These are phyloP conservation scores for Trifolium subterraneum DNA, from an alignment of 306 rosid genomes.

Conservation along the genomic window DNA sequence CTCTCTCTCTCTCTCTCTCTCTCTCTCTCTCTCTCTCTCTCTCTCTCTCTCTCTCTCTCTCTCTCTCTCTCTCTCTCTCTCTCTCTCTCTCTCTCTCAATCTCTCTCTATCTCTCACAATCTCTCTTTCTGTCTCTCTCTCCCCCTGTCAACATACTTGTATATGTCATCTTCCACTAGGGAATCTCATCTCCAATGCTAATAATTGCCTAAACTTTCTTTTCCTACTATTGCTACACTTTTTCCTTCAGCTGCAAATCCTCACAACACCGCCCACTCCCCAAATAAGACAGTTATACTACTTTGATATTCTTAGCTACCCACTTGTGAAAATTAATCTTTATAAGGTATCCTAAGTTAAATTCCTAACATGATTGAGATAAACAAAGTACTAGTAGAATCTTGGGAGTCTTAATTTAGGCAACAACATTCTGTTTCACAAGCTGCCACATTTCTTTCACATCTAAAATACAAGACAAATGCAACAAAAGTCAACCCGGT, in stretches of 20 bases:
- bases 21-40: too few relatives aligned
- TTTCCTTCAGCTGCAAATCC: slow-evolving; percentile 53
- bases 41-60: slow-evolving; percentile 43
- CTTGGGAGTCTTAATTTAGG: neutral
- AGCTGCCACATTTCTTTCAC: neutral
- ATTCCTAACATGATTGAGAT: neutral
- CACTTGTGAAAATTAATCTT: slow-evolving; percentile 24
- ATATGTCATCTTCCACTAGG: slow-evolving; percentile 83
- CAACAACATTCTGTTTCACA: slow-evolving; percentile 13
- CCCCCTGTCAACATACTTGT: slow-evolving; percentile 58
- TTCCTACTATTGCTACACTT: slow-evolving; percentile 51
- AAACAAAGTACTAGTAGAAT: neutral
- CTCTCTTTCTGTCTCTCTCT: slow-evolving; percentile 10
- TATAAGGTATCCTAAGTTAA: neutral
- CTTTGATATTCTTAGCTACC: slow-evolving; percentile 8
- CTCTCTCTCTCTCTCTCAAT: too few relatives aligned
- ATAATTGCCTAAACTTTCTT: slow-evolving; percentile 65
- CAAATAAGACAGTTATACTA: neutral
- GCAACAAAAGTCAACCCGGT: neutral
- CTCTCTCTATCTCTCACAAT: too few relatives aligned
- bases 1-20: slow-evolving; percentile 29
- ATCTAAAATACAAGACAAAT: neutral
- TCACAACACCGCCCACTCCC: slow-evolving; percentile 36
- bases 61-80: slow-evolving; percentile 51
- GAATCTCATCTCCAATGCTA: slow-evolving; percentile 69